Conservation (phyloP, 257 asterid genomes). For the Lavandula angustifolia region DNA sequence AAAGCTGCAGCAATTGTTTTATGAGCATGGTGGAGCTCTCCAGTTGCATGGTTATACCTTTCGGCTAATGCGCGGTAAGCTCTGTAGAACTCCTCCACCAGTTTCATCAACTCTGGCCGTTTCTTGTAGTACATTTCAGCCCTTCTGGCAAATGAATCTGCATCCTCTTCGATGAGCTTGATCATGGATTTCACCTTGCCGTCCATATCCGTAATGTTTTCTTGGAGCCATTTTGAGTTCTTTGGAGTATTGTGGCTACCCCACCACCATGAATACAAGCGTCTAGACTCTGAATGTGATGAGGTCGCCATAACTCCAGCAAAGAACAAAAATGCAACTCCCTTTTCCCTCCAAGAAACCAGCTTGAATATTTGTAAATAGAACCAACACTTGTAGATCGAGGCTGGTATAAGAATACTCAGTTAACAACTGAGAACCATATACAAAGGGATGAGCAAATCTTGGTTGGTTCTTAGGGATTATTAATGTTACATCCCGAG, state of each 20-base stretch:
- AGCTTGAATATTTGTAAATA: slow-evolving; percentile 23
- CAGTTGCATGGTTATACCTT: slow-evolving; percentile 81
- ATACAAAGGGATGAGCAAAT: slow-evolving; percentile 19
- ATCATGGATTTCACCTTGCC: slow-evolving; percentile 83
- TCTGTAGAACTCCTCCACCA: slow-evolving; percentile 91
- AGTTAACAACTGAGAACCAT: slow-evolving; percentile 7
- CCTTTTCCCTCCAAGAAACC: slow-evolving; percentile 29
- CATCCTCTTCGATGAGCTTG: slow-evolving; percentile 95
- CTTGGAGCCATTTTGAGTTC: slow-evolving; percentile 69
- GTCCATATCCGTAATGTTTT: slow-evolving; percentile 82
- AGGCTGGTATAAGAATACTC: slow-evolving; percentile 20
- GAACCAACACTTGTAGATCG: neutral
- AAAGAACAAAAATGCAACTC: slow-evolving; percentile 40
- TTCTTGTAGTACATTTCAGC: slow-evolving; percentile 97
- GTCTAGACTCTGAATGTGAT: slow-evolving; percentile 68
- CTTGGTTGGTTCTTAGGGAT: too few relatives aligned
- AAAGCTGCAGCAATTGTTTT: slow-evolving; percentile 73
- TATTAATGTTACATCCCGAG: too few relatives aligned
- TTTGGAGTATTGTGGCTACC: slow-evolving; percentile 65
- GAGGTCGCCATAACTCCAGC: slow-evolving; percentile 71
- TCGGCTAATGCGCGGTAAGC: slow-evolving; percentile 94
- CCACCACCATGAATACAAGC: slow-evolving; percentile 76
- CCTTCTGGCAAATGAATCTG: slow-evolving; percentile 89
- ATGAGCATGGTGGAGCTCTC: slow-evolving; percentile 91
- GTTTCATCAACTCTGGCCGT: slow-evolving; percentile 90